phyloP scores from a whole-genome alignment of 495 filamentous ascomycete genomes.

The Xylaria palmicola region DNA sequence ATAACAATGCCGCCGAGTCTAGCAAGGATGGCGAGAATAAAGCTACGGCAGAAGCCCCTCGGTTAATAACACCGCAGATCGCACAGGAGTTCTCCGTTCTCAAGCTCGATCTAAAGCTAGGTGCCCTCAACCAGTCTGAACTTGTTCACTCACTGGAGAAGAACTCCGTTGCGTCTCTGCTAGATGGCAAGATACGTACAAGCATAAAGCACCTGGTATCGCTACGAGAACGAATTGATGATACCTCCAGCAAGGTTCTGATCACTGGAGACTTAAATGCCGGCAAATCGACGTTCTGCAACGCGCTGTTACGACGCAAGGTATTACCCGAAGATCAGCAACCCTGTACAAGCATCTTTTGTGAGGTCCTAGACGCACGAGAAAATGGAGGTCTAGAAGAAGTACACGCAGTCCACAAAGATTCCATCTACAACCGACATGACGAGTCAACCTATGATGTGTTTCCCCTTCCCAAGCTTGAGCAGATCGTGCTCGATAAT shows the following conservation, averaged over 20 bases:
- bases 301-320: slow-evolving; percentile 88
- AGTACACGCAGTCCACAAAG: slow-evolving; percentile 89
- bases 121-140: slow-evolving; percentile 78
- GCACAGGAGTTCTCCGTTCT: slow-evolving; percentile 94
- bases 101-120: slow-evolving; percentile 91
- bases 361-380: slow-evolving; percentile 88
- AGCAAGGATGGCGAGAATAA: slow-evolving; percentile 64
- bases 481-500: slow-evolving; percentile 87
- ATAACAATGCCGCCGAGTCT: slow-evolving; percentile 63
- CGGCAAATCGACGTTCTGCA: slow-evolving; percentile 98
- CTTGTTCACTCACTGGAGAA: slow-evolving; percentile 97
- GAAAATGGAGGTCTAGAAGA: slow-evolving; percentile 91
- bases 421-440: slow-evolving; percentile 75
- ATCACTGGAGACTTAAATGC: slow-evolving; percentile 98
- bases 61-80: slow-evolving; percentile 88
- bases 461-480: slow-evolving; percentile 70
- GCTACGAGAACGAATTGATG: slow-evolving; percentile 90
- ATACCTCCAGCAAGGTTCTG: slow-evolving; percentile 95
- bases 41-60: slow-evolving; percentile 58
- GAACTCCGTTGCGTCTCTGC: slow-evolving; percentile 76
- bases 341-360: slow-evolving; percentile 98
- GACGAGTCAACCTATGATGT: slow-evolving; percentile 94
- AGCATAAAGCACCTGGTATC: slow-evolving; percentile 86
- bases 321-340: slow-evolving; percentile 95
- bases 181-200: slow-evolving; percentile 91